Percentiles rank a stretch among this genome's conserved stretches.
Conservation (phyloP, 176 grass and related monocot species). For the Musa acuminata region DNA sequence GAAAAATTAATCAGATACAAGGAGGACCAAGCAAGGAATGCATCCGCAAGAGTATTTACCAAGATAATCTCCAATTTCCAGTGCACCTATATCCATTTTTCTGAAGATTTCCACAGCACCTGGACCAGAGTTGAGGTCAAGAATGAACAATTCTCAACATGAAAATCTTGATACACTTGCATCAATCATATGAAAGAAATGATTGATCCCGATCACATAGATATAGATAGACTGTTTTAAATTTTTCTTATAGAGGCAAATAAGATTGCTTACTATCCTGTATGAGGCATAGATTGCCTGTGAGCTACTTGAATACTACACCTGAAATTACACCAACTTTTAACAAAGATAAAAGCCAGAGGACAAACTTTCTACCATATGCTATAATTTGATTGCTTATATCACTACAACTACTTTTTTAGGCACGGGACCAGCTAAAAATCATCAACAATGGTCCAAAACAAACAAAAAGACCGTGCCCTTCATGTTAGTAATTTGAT, state of each 20-base stretch:
- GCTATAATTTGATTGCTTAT: too few relatives aligned
- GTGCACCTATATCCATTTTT: slow-evolving; percentile 56
- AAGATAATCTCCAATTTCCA: slow-evolving; percentile 84
- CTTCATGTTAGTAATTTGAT: too few relatives aligned
- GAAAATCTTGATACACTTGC: background rate
- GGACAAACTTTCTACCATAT: too few relatives aligned
- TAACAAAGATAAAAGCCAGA: too few relatives aligned
- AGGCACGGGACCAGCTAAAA: too few relatives aligned
- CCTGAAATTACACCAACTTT: too few relatives aligned
- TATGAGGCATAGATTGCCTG: background rate
- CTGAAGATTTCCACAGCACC: slow-evolving; percentile 57
- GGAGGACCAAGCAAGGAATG: background rate
- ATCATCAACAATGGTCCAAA: too few relatives aligned
- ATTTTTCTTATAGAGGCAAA: background rate
- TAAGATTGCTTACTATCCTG: background rate
- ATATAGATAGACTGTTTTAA: background rate
- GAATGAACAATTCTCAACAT: background rate
- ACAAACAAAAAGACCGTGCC: too few relatives aligned
- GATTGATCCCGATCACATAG: background rate
- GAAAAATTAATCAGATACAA: background rate
- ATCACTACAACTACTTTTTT: too few relatives aligned
- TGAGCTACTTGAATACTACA: background rate
- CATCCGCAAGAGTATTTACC: slow-evolving; percentile 22
- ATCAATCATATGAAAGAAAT: background rate
- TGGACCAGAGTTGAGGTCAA: slow-evolving; percentile 13